Evolutionary conservation across 2,329 filamentous ascomycete species (phyloP).

Genomic region (Berkeleyomyces basicola): DNA sequence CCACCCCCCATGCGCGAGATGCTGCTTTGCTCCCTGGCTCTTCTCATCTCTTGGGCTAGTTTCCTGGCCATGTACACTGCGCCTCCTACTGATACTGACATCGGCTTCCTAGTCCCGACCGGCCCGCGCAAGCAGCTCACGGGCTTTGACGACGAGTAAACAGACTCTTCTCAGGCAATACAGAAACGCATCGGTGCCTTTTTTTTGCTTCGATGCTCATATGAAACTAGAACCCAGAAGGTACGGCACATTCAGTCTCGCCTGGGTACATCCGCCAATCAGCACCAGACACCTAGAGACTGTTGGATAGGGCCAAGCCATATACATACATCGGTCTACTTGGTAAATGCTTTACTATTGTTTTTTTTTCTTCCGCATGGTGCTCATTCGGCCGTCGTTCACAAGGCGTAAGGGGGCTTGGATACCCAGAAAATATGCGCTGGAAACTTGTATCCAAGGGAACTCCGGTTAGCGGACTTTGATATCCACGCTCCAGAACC

Average conservation of each 20-base stretch:
- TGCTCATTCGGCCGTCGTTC: neutral
- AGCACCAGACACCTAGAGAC: neutral
- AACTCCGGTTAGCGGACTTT: no score
- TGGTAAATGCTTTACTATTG: neutral
- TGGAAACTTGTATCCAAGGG: no score
- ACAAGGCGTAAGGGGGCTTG: neutral
- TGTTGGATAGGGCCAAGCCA: neutral
- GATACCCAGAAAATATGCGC: neutral
- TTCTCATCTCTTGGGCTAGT: neutral
- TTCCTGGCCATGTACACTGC: conserved; percentile 12
- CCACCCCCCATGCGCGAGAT: no score
- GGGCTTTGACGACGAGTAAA: conserved; percentile 42
- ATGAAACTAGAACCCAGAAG: neutral
- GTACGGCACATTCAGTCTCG: neutral
- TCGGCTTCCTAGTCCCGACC: conserved; percentile 30
- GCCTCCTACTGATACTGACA: neutral
- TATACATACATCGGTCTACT: neutral
- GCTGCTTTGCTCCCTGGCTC: no score
- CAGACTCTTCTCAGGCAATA: neutral
- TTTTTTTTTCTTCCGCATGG: neutral
- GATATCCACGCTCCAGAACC: neutral
- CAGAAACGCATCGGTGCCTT: neutral
- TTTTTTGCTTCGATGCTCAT: neutral
- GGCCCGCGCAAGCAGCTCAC: conserved; percentile 42
- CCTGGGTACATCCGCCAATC: neutral